These are phyloP conservation scores for Carex cristatella DNA, from an alignment of 176 grass and related monocot species.

Conservation along the genomic window DNA sequence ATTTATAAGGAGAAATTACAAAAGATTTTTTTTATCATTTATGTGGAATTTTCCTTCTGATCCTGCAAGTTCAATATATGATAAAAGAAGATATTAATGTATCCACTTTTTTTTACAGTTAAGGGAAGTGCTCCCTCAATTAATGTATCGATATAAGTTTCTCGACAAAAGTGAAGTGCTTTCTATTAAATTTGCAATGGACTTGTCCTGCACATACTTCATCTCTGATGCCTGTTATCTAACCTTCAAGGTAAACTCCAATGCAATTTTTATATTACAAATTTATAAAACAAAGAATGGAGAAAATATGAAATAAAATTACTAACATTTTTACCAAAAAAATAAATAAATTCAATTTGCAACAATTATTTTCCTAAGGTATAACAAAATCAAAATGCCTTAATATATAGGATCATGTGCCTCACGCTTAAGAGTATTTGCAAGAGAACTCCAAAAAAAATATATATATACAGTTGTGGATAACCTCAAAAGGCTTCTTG, in stretches of 20 bases:
- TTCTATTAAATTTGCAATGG: background rate
- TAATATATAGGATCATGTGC: no score
- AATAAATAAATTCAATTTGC: no score
- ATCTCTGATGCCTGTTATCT: background rate
- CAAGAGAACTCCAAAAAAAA: background rate
- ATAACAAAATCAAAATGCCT: no score
- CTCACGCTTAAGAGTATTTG: background rate
- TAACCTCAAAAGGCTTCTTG: background rate
- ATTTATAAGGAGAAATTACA: background rate
- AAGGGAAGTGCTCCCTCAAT: no score
- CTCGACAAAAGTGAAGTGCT: background rate
- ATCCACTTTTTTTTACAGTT: no score
- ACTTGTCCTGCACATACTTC: background rate
- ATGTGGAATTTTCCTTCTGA: background rate
- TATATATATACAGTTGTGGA: background rate
- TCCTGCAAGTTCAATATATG: background rate
- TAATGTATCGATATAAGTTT: background rate
- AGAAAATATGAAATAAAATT: background rate
- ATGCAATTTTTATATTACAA: background rate
- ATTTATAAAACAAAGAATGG: background rate
- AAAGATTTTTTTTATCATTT: background rate
- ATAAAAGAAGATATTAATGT: no score
- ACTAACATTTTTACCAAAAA: no score
- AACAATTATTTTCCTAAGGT: no score
- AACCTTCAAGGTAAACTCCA: background rate